Evolutionary conservation across 2,329 filamentous ascomycete species (phyloP), one percentile per base, ranked within the genome.

Genomic region (Immersiporthe knoxdaviesiana): DNA sequence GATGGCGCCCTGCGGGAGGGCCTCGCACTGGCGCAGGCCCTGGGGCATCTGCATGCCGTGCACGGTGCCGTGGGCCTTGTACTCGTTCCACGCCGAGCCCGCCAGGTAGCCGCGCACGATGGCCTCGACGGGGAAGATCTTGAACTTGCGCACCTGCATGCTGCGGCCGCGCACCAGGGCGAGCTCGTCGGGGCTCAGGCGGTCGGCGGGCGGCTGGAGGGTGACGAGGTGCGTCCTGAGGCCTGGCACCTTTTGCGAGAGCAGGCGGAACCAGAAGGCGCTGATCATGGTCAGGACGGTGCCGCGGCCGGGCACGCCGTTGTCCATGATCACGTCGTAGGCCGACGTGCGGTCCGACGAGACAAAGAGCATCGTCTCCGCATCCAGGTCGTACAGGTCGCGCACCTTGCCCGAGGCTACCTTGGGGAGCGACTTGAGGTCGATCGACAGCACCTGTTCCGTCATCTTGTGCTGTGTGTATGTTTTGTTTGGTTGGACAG

Each of bases 61-160:
- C 21, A 97, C 91, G 1, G 93, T 97, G 65, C 92, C 91, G 27
- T 81, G 84, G 73, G 86, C 84, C 77, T 88, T 82, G 82, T 96
- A 86, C 82, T 97, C 93, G 52, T 85, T 85, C 91, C 92, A 97
- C 0, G 92, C 93, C 60, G 89, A 92, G 58, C 94, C 94, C 7
- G 94, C 94, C 77, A 97, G 89, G 82, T 97, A 97, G 73, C 94
- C 94, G 69, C 93, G 89, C n/a, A 97, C 92, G 72, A 95, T 95
- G 58, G 90, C 91, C 80, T 95, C 92, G 72, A 97, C 84, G 32
- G 92, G 92, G 70, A 97, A 88, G 72, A 96, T 88, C 74, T 90
- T 87, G 69, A 93, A 84, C 72, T 88, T 88, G 71, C 90, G 88
- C 67, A 95, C 91, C 73, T 89, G 87, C 93, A 97, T 97, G 77